Base-by-base conservation (phyloP, 2,329 filamentous ascomycete species). In the Colletotrichum sp. region DNA sequence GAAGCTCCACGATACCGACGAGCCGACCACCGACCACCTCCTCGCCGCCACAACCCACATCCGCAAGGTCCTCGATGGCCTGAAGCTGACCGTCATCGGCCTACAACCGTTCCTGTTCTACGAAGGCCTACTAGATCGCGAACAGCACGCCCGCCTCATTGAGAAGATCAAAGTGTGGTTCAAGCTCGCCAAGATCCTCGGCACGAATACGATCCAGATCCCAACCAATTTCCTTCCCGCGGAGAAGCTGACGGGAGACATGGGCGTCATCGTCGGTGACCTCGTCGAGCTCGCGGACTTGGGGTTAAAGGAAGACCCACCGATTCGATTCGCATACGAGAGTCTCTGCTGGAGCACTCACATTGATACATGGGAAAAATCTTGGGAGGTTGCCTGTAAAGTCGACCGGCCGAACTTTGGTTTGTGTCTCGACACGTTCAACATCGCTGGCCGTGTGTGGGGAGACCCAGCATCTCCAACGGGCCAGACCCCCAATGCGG, bases 101-200 rank as follows among this genome's bases (percentile, higher is more conserved):
- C 88, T 96, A 1, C 94, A 95, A 80, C 94, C 95, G 0, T 96
- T 96, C 82, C 90, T 91, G 85, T 91, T 95, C 84, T 95, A 94
- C 84, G 94, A 96, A 78, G 94, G 94, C 2, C 88, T 96, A 0
- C 75, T 92, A 6, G 91, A 95, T 82, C 87, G 93, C 8, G 78
- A 83, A 16, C 86, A 90, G 74, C 93, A 94, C 79, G 83, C 84
- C 1, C 83, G 86, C 25, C 87, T 91, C 6, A 84, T 95, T 28
- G 86, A 90, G 25, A 90, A 95, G 78, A 88, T 96, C 22, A 85
- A 89, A 11, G 86, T 93, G 25, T 96, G 94, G 94, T 92, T 96
- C 78, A 81, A 89, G 48, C 85, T 96, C 13, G 92, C 91, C 5
- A 86, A 89, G 16, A 88, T 89, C 11, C 86, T 96, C 0, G 86